Base-by-base conservation (phyloP, 2,329 filamentous ascomycete species). In the Penicillium sp. region DNA sequence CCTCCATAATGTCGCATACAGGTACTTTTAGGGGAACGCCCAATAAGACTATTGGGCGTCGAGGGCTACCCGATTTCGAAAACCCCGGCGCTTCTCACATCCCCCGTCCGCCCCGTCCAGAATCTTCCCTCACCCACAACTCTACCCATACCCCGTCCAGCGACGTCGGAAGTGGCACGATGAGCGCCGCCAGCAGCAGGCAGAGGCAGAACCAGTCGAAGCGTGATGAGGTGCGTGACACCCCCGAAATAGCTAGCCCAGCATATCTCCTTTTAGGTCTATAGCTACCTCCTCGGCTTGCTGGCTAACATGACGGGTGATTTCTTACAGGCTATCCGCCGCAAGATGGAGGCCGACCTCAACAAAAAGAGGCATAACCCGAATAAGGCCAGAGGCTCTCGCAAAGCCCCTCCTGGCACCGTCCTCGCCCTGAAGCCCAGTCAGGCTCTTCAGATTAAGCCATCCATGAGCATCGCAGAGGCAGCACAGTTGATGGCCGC, bases 401-500 rank as follows among this genome's bases (percentile, higher is more conserved):
- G 90, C 68, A 97, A 96, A 76, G 91, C 91, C 47, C 91, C 93
- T 50, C 93, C 93, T 2, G 93, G 93, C 59, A 96, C 91, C 46
- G 93, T 98, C 50, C 85, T 98, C 51, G 89, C 93, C 62, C 79
- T 98, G 54, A 94, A 94, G 73, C 93, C 93, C 44, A 96, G 90
- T 68, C 89, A 87, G 62, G 93, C 93, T 36, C 84, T 98, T 14
- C 93, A 98, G 75, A 97, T 98, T 74, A 97, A 97, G 75, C 93
- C 93, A 42, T 81, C 78, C 55, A 96, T 89, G 22, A 95, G 88
- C 40, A 91, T 98, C 46, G 85, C 93, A 54, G 93, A 98, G 73
- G 93, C 93, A 40, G 93, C 93, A 32, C 93, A 98, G 76, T 77
- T 98, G 65, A 98, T 98, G 93, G 93, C 93, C 46, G 93, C 93